Conservation (phyloP, 2,329 filamentous ascomycete species). For the Whalleya microplaca region DNA sequence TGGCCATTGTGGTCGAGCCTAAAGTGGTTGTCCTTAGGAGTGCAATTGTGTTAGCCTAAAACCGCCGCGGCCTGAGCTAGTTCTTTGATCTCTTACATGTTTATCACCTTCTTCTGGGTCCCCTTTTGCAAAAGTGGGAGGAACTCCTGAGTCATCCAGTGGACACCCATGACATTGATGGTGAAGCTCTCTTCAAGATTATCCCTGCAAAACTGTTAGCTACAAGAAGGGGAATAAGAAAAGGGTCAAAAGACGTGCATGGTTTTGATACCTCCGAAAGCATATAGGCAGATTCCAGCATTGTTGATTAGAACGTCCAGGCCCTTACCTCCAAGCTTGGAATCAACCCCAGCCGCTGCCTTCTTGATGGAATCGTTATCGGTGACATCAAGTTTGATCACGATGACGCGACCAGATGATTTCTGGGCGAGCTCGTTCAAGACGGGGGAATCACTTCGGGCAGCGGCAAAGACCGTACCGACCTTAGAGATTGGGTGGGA, state of each 20-base stretch:
- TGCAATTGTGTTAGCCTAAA: not conserved
- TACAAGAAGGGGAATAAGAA: not conserved
- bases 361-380: slow-evolving; percentile 38
- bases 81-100: slow-evolving; percentile 46
- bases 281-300: slow-evolving; percentile 31
- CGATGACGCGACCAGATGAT: slow-evolving; percentile 40
- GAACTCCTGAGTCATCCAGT: slow-evolving; percentile 44
- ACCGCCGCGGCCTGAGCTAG: too few relatives aligned
- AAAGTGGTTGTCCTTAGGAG: slow-evolving; percentile 27
- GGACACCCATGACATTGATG: slow-evolving; percentile 36
- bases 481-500: slow-evolving; percentile 25
- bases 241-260: slow-evolving; percentile 12
- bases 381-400: slow-evolving; percentile 44
- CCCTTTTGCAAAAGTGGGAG: slow-evolving; percentile 44
- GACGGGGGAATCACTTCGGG: slow-evolving; percentile 40
- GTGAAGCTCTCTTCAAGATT: slow-evolving; percentile 36
- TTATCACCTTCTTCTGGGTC: slow-evolving; percentile 46
- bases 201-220: slow-evolving; percentile 18
- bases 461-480: slow-evolving; percentile 45
- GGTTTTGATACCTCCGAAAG: slow-evolving; percentile 5
- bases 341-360: slow-evolving; percentile 40
- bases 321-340: slow-evolving; percentile 40
- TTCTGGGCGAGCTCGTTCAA: slow-evolving; percentile 40
- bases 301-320: slow-evolving; percentile 53
- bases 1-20: slow-evolving; percentile 25